Conservation (phyloP, 2,329 filamentous ascomycete genomes). For the Scytalidium sp. region DNA sequence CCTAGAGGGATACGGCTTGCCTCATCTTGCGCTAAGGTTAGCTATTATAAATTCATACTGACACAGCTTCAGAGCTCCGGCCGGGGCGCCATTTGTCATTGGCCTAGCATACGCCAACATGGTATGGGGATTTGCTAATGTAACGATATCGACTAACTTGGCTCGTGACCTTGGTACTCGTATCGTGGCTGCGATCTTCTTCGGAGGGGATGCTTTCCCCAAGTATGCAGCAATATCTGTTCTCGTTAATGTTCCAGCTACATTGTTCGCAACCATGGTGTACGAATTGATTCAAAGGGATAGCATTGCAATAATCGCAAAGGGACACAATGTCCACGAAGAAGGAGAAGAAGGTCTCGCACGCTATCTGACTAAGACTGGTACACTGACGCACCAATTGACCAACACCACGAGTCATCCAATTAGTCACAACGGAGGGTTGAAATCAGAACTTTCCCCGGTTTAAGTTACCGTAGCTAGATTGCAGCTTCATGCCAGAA, state of each 20-base stretch:
- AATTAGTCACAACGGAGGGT: neutral
- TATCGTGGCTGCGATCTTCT: constrained; percentile 57
- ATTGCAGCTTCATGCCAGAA: too few relatives aligned
- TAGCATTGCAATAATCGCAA: constrained; percentile 46
- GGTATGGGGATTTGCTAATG: constrained; percentile 51
- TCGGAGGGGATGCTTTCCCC: constrained; percentile 46
- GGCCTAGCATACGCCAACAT: constrained; percentile 48
- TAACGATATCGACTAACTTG: constrained; percentile 54
- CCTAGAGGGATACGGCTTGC: too few relatives aligned
- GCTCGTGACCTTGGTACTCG: constrained; percentile 57
- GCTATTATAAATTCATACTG: too few relatives aligned
- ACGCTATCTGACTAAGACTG: constrained; percentile 36
- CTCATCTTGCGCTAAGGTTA: too few relatives aligned
- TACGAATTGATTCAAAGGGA: constrained; percentile 55
- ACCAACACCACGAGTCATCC: constrained; percentile 10
- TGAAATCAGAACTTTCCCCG: neutral
- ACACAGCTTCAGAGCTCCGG: constrained; percentile 23
- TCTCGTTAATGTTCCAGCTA: constrained; percentile 54
- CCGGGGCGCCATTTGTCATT: constrained; percentile 49
- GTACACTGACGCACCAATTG: constrained; percentile 23
- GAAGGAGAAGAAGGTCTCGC: constrained; percentile 48
- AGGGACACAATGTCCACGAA: constrained; percentile 47
- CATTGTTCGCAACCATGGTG: constrained; percentile 49
- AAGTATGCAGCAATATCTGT: constrained; percentile 52
- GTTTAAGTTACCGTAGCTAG: too few relatives aligned